These are phyloP conservation scores for Beauveria pseudobassiana DNA, from an alignment of 2,329 filamentous ascomycete genomes.

Conservation along the genomic window DNA sequence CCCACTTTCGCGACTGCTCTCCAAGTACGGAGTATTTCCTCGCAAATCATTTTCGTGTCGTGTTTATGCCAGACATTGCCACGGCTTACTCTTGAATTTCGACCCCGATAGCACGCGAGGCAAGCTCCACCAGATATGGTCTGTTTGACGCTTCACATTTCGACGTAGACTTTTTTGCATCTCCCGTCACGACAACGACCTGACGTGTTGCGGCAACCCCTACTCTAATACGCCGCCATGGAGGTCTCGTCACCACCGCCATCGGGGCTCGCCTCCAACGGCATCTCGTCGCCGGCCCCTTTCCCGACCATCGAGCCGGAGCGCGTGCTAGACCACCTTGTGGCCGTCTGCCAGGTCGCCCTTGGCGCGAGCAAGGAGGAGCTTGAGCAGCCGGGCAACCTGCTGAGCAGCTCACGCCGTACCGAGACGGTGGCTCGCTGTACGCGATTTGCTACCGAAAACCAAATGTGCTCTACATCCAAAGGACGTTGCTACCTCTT, in stretches of 20 bases:
- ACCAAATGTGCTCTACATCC: conserved; percentile 84
- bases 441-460: conserved; percentile 80
- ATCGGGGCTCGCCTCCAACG: conserved; percentile 39
- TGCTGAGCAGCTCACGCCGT: conserved; percentile 66
- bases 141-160: not conserved
- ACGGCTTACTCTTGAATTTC: not conserved
- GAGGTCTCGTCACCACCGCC: conserved; percentile 43
- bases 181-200: not conserved
- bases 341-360: conserved; percentile 62
- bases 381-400: conserved; percentile 70
- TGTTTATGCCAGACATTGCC: not conserved
- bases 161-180: not conserved
- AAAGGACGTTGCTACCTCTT: conserved; percentile 61
- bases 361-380: conserved; percentile 71
- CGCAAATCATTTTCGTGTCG: not conserved
- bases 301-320: conserved; percentile 58
- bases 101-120: not conserved
- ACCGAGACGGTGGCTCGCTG: conserved; percentile 81
- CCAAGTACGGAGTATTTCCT: not conserved
- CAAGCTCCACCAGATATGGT: conserved; percentile 7
- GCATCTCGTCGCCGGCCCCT: conserved; percentile 33
- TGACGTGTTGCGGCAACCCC: not conserved
- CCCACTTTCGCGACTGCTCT: not conserved
- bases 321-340: conserved; percentile 64
- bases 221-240: conserved; percentile 31